These are phyloP conservation scores for Porcisia hertigi DNA, from an alignment of 208 protist species.

Conservation along the genomic window DNA sequence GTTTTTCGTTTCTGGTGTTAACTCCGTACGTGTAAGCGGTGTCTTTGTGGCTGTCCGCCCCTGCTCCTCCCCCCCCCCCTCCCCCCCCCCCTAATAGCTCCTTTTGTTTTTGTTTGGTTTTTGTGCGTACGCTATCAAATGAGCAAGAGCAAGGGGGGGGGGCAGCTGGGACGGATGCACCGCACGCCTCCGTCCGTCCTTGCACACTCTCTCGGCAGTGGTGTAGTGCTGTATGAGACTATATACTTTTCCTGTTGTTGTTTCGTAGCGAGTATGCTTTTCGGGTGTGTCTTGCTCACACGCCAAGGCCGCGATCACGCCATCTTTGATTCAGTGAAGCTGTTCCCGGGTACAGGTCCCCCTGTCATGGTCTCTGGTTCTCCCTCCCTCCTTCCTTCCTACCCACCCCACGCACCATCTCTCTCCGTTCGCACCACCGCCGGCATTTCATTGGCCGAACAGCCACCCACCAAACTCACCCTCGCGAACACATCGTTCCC, in stretches of 20 bases:
- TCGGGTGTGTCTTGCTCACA: not conserved
- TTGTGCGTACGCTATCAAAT: not conserved
- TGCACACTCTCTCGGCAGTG: not conserved
- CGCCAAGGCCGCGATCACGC: not conserved
- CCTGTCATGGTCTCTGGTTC: not conserved
- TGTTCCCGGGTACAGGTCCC: not conserved
- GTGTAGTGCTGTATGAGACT: too few relatives aligned
- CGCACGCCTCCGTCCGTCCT: not conserved
- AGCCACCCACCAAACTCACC: not conserved
- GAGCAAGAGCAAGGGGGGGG: not conserved
- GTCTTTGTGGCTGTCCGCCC: not conserved
- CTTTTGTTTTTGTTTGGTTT: not conserved
- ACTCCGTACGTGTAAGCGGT: not conserved
- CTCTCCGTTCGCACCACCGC: not conserved
- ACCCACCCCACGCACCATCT: not conserved
- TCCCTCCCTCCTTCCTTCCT: conserved; percentile 1
- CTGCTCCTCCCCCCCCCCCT: too few relatives aligned
- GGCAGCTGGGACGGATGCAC: not conserved
- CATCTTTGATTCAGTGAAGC: not conserved
- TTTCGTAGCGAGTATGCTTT: not conserved
- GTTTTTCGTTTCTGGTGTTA: not conserved
- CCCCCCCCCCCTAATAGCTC: not conserved
- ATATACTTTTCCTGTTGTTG: not conserved
- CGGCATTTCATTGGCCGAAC: not conserved
- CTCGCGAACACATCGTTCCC: not conserved